Evolutionary conservation across 148 eudicot genomes (phyloP).

Genomic region (Drosera capensis): DNA sequence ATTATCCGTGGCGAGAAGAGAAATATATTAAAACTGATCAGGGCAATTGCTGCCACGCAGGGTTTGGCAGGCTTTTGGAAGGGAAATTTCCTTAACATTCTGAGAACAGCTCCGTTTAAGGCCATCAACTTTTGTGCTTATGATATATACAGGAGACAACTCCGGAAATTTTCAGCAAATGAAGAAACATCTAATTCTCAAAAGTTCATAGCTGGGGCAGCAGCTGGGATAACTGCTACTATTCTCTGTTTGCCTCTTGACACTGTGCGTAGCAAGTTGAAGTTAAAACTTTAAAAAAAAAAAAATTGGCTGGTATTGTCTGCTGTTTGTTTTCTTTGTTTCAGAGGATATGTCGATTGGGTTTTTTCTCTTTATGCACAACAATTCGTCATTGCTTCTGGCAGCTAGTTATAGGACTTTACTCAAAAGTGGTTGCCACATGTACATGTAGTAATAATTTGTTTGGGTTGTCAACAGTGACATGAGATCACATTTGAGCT

Average conservation of each 20-base stretch:
- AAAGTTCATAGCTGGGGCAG: slow-evolving; percentile 60
- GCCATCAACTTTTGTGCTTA: slow-evolving; percentile 52
- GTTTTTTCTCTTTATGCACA: no score
- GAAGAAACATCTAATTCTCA: slow-evolving; percentile 36
- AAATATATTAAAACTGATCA: slow-evolving; percentile 33
- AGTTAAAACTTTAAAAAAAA: slow-evolving; percentile 3
- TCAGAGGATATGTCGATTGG: not conserved
- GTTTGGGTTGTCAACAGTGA: no score
- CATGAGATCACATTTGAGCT: no score
- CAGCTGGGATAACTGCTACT: slow-evolving; percentile 67
- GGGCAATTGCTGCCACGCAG: slow-evolving; percentile 33
- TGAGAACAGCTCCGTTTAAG: slow-evolving; percentile 61
- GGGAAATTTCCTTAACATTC: slow-evolving; percentile 56
- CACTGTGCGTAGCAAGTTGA: slow-evolving; percentile 39
- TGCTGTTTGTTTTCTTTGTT: not conserved
- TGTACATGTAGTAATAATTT: no score
- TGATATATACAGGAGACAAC: slow-evolving; percentile 49
- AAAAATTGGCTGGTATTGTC: no score
- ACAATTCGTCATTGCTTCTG: no score
- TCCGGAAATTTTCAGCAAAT: slow-evolving; percentile 24
- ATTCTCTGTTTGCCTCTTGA: slow-evolving; percentile 58
- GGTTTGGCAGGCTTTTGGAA: slow-evolving; percentile 65
- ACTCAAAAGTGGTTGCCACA: no score
- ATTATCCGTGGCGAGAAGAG: slow-evolving; percentile 61
- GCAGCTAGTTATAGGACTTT: no score